Base-by-base conservation (phyloP, 805 yeast genomes). In the Cyberlindnera mississippiensis region DNA sequence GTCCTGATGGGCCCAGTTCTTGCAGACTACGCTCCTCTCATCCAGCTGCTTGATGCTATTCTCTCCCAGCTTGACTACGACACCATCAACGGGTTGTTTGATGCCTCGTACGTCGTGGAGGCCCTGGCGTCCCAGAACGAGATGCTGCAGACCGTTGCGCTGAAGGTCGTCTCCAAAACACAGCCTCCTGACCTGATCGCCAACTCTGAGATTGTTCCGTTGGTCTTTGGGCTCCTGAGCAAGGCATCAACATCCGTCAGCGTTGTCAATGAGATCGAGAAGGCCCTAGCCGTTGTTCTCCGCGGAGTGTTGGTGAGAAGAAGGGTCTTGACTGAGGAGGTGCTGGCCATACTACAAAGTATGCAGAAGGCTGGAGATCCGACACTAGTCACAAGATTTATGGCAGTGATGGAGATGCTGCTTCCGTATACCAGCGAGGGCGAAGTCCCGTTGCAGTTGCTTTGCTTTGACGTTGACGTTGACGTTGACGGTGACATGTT, bases 161-260 rank as follows among this genome's bases (percentile, higher is more conserved):
- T 57, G 31, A 51, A 45, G 34, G 51, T 53, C 17, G 30, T 51
- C 9, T 29, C 52, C 8, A 52, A 35, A 33, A 55, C 61, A 1
- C 34, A 43, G 6, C 60, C 60, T 1, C 43, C 48, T 6, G 61
- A 57, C 29, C 37, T 54, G 15, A 11, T 57, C 1, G 49, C 60
- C 6, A 51, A 55, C 15, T 51, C 60, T 0, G 54, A 48, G 28
- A 28, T 57, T 4, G 26, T 57, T 8, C 55, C 54, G 15, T 20
- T 20, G 2, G 28, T 40, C 3, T 20, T 56, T 7, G 39, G 37
- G 2, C 26, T 49, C 0, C 14, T 56, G 12, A 27, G 48, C 1
- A 10, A 33, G 8, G 32, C 38, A 2, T 24, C 13, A 1, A 43
- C 53, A 1, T 16, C 51, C 0, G 36, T 53, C 4, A 41, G 18